Conservation (phyloP, 805 yeast genomes). For the Metschnikowia orientalis region DNA sequence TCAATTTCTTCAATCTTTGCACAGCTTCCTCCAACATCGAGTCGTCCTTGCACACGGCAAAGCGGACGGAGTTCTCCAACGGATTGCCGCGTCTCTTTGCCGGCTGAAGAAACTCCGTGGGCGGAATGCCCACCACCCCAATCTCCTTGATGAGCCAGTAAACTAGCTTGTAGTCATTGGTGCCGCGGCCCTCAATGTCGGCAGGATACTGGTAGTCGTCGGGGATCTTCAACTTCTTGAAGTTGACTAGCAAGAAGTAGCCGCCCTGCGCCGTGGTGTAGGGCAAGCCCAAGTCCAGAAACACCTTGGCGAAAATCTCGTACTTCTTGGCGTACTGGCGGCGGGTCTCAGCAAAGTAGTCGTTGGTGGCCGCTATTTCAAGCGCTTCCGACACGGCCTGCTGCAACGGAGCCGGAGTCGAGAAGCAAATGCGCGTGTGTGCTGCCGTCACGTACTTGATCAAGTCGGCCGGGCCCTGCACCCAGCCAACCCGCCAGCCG, state of each 20-base stretch:
- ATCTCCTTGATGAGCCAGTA: slow-evolving; percentile 90
- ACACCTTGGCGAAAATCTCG: slow-evolving; percentile 64
- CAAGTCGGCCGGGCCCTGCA: slow-evolving; percentile 80
- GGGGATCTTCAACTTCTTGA: slow-evolving; percentile 78
- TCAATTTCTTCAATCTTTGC: slow-evolving; percentile 62
- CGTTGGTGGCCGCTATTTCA: slow-evolving; percentile 51
- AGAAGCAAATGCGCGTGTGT: slow-evolving; percentile 90
- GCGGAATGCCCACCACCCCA: slow-evolving; percentile 96
- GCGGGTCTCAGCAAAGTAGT: slow-evolving; percentile 70
- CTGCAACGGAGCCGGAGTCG: slow-evolving; percentile 88
- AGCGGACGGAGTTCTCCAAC: slow-evolving; percentile 82
- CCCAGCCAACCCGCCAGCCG: slow-evolving; percentile 98
- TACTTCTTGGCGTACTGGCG: slow-evolving; percentile 67
- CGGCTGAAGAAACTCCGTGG: slow-evolving; percentile 84
- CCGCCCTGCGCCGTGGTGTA: slow-evolving; percentile 93
- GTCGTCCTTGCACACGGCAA: slow-evolving; percentile 96
- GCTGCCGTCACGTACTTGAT: slow-evolving; percentile 81
- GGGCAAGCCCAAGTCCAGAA: slow-evolving; percentile 84
- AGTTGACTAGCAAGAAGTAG: slow-evolving; percentile 85
- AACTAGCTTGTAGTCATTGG: slow-evolving; percentile 83
- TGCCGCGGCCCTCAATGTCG: slow-evolving; percentile 56
- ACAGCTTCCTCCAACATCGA: slow-evolving; percentile 76
- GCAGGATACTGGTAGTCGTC: slow-evolving; percentile 65
- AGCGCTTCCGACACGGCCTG: slow-evolving; percentile 85
- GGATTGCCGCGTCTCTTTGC: slow-evolving; percentile 57